Evolutionary conservation across 1,284 basidiomycete species (phyloP).

Genomic region (Ganoderma leucocontextum): DNA sequence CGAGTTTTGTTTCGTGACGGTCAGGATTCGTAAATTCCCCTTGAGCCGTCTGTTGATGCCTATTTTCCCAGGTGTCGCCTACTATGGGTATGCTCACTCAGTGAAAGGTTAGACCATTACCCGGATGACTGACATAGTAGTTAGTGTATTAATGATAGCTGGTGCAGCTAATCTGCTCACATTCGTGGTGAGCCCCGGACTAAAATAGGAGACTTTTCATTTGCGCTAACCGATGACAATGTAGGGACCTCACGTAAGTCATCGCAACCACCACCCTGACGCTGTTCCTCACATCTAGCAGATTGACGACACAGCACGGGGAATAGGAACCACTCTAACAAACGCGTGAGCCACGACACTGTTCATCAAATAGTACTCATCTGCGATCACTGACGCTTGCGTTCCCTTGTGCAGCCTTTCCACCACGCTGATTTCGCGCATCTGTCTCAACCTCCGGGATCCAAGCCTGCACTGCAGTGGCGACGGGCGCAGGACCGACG

Average conservation of each 20-base stretch:
- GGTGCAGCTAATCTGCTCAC: slow-evolving; percentile 33
- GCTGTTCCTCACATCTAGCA: background rate
- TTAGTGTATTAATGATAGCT: slow-evolving; percentile 29
- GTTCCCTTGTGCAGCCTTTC: slow-evolving; percentile 16
- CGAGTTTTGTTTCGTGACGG: slow-evolving; percentile 30
- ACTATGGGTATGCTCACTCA: slow-evolving; percentile 21
- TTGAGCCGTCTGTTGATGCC: background rate
- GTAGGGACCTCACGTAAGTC: slow-evolving; percentile 9
- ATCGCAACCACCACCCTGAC: background rate
- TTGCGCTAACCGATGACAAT: background rate
- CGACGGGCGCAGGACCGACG: background rate
- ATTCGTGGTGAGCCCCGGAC: slow-evolving; percentile 29
- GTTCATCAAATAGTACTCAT: background rate
- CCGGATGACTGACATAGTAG: background rate
- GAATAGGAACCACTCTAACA: slow-evolving; percentile 29
- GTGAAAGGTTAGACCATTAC: background rate
- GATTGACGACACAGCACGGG: slow-evolving; percentile 20
- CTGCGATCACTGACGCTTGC: background rate
- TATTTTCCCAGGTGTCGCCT: slow-evolving; percentile 22
- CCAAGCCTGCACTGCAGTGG: slow-evolving; percentile 15
- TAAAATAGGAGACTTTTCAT: background rate
- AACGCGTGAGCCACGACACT: slow-evolving; percentile 33
- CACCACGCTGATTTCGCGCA: slow-evolving; percentile 27
- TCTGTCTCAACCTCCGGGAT: slow-evolving; percentile 28
- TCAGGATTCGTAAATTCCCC: background rate